These are phyloP conservation scores for Tubosaeta sp. DNA, from an alignment of 768 basidiomycete genomes.

Conservation along the genomic window DNA sequence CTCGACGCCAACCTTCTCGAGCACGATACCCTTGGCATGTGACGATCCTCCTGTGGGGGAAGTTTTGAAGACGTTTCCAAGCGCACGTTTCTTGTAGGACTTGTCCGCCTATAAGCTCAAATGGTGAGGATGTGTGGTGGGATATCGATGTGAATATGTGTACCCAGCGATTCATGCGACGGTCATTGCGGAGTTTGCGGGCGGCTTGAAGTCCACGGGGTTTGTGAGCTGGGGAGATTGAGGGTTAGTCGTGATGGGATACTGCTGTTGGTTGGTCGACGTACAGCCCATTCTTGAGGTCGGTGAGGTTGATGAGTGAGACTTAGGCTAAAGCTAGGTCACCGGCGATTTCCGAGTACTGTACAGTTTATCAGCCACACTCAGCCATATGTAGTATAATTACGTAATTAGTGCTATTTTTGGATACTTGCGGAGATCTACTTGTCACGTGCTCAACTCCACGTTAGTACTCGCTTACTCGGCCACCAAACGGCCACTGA, in stretches of 20 bases:
- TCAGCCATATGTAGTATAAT: background rate
- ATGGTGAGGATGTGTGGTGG: slow-evolving; percentile 13
- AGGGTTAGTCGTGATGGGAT: slow-evolving; percentile 6
- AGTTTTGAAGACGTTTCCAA: slow-evolving; percentile 99
- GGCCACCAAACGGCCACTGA: too few species aligned
- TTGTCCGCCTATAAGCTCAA: slow-evolving; percentile 76
- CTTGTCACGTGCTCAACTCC: slow-evolving; percentile 22
- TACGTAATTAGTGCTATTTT: too few species aligned
- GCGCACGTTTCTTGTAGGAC: slow-evolving; percentile 98
- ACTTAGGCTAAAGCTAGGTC: slow-evolving; percentile 7
- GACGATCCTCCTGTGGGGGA: slow-evolving; percentile 99
- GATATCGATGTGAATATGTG: slow-evolving; percentile 27
- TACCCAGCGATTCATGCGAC: slow-evolving; percentile 97
- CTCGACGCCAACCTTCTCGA: slow-evolving; percentile 99
- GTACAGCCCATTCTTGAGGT: slow-evolving; percentile 82
- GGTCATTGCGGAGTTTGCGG: slow-evolving; percentile 92
- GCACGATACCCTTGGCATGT: slow-evolving; percentile 99
- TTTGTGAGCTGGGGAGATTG: slow-evolving; percentile 74
- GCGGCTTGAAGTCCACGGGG: slow-evolving; percentile 98
- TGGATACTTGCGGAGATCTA: too few species aligned
- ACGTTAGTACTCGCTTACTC: too few species aligned
- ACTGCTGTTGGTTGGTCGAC: slow-evolving; percentile 34
- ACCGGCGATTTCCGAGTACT: slow-evolving; percentile 34
- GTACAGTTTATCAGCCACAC: slow-evolving; percentile 40
- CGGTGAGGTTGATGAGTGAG: slow-evolving; percentile 43